These are phyloP conservation scores for Berberis vulgaris DNA, from an alignment of 164 flowering plant species.

Conservation along the genomic window DNA sequence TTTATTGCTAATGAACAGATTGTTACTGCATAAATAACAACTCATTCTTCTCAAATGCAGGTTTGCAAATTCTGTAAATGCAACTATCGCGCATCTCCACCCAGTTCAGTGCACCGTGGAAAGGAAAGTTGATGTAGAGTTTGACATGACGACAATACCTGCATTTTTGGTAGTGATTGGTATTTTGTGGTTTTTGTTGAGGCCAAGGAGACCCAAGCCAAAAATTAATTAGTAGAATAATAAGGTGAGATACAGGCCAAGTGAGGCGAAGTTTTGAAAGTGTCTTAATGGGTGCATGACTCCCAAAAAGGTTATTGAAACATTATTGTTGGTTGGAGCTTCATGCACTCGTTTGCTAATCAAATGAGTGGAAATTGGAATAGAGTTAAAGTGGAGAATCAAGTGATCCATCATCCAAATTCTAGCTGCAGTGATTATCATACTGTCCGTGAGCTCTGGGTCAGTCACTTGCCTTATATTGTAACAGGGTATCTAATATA, in stretches of 20 bases:
- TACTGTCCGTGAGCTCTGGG: too few species aligned
- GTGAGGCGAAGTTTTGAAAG: too few species aligned
- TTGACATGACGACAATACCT: constrained; percentile 79
- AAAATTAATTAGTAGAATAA: constrained; percentile 51
- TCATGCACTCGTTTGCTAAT: too few species aligned
- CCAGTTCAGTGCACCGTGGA: constrained; percentile 84
- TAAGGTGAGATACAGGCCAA: not conserved
- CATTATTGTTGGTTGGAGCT: too few species aligned
- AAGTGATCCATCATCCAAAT: too few species aligned
- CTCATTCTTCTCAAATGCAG: constrained; percentile 28
- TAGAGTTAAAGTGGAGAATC: too few species aligned
- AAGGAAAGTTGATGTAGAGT: constrained; percentile 65
- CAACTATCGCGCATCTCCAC: constrained; percentile 63
- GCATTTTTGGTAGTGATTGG: constrained; percentile 63
- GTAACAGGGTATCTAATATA: too few species aligned
- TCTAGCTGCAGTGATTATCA: too few species aligned
- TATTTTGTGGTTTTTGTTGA: constrained; percentile 61
- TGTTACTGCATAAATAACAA: not conserved
- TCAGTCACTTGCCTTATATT: too few species aligned
- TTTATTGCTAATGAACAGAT: not conserved
- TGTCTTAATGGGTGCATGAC: too few species aligned
- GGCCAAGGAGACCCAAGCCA: constrained; percentile 79
- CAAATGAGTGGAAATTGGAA: too few species aligned
- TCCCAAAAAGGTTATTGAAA: too few species aligned
- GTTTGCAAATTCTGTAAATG: constrained; percentile 60